phyloP scores from a whole-genome alignment of 176 grass and related monocot species.

The Puya raimondii region DNA sequence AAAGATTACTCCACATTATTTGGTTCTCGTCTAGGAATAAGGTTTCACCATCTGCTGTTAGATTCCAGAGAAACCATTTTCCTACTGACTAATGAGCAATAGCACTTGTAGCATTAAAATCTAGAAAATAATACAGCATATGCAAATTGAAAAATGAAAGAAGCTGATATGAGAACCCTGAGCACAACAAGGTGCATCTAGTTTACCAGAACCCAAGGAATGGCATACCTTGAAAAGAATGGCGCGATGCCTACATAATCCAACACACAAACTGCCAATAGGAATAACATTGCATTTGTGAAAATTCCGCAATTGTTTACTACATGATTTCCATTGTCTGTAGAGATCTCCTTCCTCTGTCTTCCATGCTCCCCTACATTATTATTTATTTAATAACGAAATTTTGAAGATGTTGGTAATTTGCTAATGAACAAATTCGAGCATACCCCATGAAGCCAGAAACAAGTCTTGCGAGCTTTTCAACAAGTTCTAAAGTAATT shows the following conservation, averaged over 20 bases:
- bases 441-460: constrained; percentile 77
- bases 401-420: neutral
- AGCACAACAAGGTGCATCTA: neutral
- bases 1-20: too few relatives aligned
- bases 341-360: constrained; percentile 62
- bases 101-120: constrained; percentile 1
- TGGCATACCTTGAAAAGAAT: constrained; percentile 72
- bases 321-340: constrained; percentile 71
- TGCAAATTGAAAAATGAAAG: neutral
- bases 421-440: neutral
- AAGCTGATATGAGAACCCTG: neutral
- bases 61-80: too few relatives aligned
- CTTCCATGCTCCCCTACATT: constrained; percentile 61
- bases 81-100: too few relatives aligned
- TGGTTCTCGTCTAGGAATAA: too few relatives aligned
- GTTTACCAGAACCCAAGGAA: neutral
- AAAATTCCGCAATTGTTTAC: constrained; percentile 57
- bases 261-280: constrained; percentile 59
- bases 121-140: neutral
- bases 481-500: constrained; percentile 46
- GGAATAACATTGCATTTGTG: constrained; percentile 59
- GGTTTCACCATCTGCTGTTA: too few relatives aligned
- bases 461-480: constrained; percentile 64
- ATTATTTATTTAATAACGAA: constrained; percentile 13
- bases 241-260: constrained; percentile 83